These are phyloP conservation scores for Phytophthora pini DNA, from an alignment of 352 stramenopile genomes.

Conservation along the genomic window DNA sequence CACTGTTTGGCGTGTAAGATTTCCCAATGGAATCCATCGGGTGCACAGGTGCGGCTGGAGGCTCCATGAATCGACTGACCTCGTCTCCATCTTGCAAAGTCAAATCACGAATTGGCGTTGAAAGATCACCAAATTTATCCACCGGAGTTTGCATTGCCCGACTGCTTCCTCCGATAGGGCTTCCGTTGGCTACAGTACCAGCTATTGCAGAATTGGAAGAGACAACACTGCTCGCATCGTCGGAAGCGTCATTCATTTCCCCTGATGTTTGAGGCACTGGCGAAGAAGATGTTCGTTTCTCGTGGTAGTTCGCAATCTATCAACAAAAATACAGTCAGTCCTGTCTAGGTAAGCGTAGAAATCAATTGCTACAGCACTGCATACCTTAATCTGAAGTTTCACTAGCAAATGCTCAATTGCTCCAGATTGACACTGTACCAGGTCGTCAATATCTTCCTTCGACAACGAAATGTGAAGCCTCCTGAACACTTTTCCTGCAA, in stretches of 20 bases:
- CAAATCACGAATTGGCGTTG: constrained; percentile 42
- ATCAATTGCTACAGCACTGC: not conserved
- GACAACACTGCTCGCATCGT: constrained; percentile 46
- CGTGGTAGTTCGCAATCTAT: constrained; percentile 82
- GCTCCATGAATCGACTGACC: constrained; percentile 17
- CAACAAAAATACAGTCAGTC: constrained; percentile 1
- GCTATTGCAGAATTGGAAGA: constrained; percentile 35
- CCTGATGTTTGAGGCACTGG: constrained; percentile 22
- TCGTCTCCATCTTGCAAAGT: constrained; percentile 30
- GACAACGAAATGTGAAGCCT: constrained; percentile 84
- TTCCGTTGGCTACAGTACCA: constrained; percentile 24
- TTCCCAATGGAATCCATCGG: constrained; percentile 37
- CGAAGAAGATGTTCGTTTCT: constrained; percentile 55
- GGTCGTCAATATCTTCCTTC: constrained; percentile 92
- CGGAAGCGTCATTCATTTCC: constrained; percentile 34
- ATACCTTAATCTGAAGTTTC: constrained; percentile 91
- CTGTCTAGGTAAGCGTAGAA: not conserved
- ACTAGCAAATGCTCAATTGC: constrained; percentile 93
- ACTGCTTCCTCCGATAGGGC: constrained; percentile 18
- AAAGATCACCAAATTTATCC: constrained; percentile 50
- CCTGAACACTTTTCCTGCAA: constrained; percentile 84
- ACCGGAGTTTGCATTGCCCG: constrained; percentile 16
- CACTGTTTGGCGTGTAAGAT: constrained; percentile 26
- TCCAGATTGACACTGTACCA: constrained; percentile 89
- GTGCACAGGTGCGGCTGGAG: constrained; percentile 21